These are phyloP conservation scores for Lithocarpus polystachyus DNA, from an alignment of 306 rosid genomes.

Conservation along the genomic window DNA sequence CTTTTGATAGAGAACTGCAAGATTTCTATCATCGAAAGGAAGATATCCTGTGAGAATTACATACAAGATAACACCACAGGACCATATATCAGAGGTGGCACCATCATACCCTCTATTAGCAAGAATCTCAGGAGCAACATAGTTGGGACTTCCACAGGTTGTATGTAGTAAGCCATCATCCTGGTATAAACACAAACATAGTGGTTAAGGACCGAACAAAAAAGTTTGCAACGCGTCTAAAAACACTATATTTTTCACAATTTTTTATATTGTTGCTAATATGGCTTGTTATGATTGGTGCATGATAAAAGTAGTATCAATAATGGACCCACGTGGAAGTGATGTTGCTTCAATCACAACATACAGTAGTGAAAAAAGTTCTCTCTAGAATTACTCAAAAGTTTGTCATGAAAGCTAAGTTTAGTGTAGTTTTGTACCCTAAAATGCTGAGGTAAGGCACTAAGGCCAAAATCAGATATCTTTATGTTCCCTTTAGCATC, in stretches of 20 bases:
- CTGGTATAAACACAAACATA: conserved; percentile 31
- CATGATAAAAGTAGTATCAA: too few relatives aligned
- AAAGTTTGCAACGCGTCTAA: not conserved
- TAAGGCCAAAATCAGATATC: conserved; percentile 92
- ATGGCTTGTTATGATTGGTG: too few relatives aligned
- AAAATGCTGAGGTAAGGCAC: conserved; percentile 86
- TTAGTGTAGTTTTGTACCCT: conserved; percentile 41
- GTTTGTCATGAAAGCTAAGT: not conserved
- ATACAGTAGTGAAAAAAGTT: too few relatives aligned
- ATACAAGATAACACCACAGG: conserved; percentile 87
- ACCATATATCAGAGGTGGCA: conserved; percentile 85
- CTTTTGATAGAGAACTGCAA: conserved; percentile 89
- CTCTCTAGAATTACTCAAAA: too few relatives aligned
- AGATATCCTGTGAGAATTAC: conserved; percentile 74
- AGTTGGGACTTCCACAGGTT: conserved; percentile 98
- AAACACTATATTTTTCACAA: too few relatives aligned
- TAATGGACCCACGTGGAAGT: too few relatives aligned
- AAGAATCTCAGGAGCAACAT: conserved; percentile 94
- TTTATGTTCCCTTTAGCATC: conserved; percentile 73
- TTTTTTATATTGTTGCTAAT: too few relatives aligned
- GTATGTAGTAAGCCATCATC: conserved; percentile 91
- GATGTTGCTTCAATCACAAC: too few relatives aligned
- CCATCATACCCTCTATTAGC: conserved; percentile 85
- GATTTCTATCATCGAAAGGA: conserved; percentile 91
- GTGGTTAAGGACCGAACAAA: not conserved